Evolutionary conservation across 148 eudicot species (phyloP).

Genomic region (Fallopia convolvulus): DNA sequence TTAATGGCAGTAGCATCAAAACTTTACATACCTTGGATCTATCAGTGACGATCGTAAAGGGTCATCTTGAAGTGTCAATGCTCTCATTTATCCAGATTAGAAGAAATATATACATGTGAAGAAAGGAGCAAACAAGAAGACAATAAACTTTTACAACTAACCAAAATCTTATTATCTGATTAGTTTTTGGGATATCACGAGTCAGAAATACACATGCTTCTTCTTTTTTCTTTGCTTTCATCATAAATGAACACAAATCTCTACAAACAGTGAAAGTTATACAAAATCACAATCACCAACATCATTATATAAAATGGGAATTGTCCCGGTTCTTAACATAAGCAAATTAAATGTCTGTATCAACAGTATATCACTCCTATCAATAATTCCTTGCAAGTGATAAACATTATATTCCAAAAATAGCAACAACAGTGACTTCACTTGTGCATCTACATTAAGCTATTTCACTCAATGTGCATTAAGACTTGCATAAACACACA

Average conservation of each 20-base stretch:
- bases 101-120: background rate
- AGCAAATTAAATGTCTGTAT: too few relatives aligned
- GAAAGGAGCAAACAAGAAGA: slow-evolving; percentile 3
- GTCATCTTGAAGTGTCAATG: background rate
- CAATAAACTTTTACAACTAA: background rate
- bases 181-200: background rate
- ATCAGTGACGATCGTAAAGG: background rate
- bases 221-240: background rate
- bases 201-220: background rate
- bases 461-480: background rate
- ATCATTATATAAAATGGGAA: too few relatives aligned
- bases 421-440: background rate
- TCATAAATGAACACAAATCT: background rate
- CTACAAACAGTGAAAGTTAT: too few relatives aligned
- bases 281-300: too few relatives aligned
- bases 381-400: too few relatives aligned
- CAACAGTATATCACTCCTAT: too few relatives aligned
- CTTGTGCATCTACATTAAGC: background rate
- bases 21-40: background rate
- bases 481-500: background rate
- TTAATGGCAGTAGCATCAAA: background rate
- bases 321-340: too few relatives aligned
- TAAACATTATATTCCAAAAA: too few relatives aligned
- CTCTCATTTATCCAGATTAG: background rate
- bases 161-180: background rate